Conservation (phyloP, 768 basidiomycete species). For the Agaricus blazei region DNA sequence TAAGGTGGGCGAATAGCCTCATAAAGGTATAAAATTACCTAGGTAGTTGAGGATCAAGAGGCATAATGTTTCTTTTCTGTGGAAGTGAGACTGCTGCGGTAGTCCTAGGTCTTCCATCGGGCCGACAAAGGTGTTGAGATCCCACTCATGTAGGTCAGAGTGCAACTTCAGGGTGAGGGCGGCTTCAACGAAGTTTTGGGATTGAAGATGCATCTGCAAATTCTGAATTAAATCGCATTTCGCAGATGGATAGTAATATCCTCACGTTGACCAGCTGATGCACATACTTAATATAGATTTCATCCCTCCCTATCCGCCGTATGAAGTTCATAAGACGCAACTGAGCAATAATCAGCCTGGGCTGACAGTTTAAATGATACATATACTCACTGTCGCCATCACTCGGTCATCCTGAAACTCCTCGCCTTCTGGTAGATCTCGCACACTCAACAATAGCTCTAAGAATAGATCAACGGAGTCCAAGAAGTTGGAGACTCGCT, state of each 20-base stretch:
- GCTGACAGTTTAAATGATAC: neutral
- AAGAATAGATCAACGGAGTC: slow-evolving; percentile 92
- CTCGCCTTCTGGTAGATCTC: slow-evolving; percentile 86
- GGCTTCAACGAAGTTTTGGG: slow-evolving; percentile 90
- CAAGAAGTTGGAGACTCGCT: slow-evolving; percentile 76
- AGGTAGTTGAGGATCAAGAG: slow-evolving; percentile 92
- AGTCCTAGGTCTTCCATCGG: slow-evolving; percentile 88
- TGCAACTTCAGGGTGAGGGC: slow-evolving; percentile 91
- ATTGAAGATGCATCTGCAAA: slow-evolving; percentile 75
- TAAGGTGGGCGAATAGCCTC: neutral
- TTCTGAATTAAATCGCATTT: slow-evolving; percentile 13
- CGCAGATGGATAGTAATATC: slow-evolving; percentile 4
- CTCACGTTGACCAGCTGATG: slow-evolving; percentile 89
- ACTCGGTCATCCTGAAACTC: slow-evolving; percentile 94
- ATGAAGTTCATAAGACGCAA: slow-evolving; percentile 92
- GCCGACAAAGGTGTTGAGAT: slow-evolving; percentile 70
- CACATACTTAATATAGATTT: slow-evolving; percentile 95
- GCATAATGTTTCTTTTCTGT: slow-evolving; percentile 89
- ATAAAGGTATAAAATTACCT: slow-evolving; percentile 38
- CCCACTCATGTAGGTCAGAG: slow-evolving; percentile 91
- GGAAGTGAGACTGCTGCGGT: slow-evolving; percentile 91
- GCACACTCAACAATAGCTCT: slow-evolving; percentile 80
- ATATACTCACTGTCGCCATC: slow-evolving; percentile 67
- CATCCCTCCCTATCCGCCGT: slow-evolving; percentile 83
- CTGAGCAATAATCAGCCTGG: slow-evolving; percentile 31